phyloP scores from a whole-genome alignment of 2,329 filamentous ascomycete genomes.

The Ophiostoma angusticollis region DNA sequence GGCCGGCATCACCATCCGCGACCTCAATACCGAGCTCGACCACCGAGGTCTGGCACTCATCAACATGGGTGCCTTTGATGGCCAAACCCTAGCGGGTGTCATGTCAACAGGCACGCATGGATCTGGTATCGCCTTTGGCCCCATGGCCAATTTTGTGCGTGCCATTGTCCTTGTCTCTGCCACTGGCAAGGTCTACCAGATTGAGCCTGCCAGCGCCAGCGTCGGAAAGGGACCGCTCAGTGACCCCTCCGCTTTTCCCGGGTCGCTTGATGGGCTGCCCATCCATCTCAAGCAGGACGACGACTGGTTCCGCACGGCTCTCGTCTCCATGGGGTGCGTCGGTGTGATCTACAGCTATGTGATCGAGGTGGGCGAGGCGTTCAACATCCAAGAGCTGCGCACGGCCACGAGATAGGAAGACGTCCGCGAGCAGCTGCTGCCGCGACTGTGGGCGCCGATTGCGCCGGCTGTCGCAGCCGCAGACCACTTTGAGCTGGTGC shows the following conservation, averaged over 20 bases:
- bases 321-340: slow-evolving; percentile 18
- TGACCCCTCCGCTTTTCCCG: slow-evolving; percentile 13
- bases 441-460: slow-evolving; percentile 13
- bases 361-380: slow-evolving; percentile 15
- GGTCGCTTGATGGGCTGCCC: slow-evolving; percentile 12
- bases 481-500: slow-evolving; percentile 18
- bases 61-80: slow-evolving; percentile 19
- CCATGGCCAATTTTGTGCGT: slow-evolving; percentile 13
- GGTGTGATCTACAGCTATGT: slow-evolving; percentile 17
- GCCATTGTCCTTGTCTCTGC: slow-evolving; percentile 17
- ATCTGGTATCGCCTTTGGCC: slow-evolving; percentile 15
- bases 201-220: slow-evolving; percentile 13
- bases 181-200: slow-evolving; percentile 16
- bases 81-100: slow-evolving; percentile 16
- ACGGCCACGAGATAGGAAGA: slow-evolving; percentile 15
- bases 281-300: slow-evolving; percentile 16
- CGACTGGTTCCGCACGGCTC: slow-evolving; percentile 16
- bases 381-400: slow-evolving; percentile 14
- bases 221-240: slow-evolving; percentile 13
- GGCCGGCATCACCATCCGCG: slow-evolving; percentile 15
- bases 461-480: slow-evolving; percentile 10
- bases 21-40: slow-evolving; percentile 17
- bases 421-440: slow-evolving; percentile 13
- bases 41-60: slow-evolving; percentile 14
- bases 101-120: slow-evolving; percentile 18